Conservation (phyloP, 352 stramenopile species). For the Phytophthora rubi region DNA sequence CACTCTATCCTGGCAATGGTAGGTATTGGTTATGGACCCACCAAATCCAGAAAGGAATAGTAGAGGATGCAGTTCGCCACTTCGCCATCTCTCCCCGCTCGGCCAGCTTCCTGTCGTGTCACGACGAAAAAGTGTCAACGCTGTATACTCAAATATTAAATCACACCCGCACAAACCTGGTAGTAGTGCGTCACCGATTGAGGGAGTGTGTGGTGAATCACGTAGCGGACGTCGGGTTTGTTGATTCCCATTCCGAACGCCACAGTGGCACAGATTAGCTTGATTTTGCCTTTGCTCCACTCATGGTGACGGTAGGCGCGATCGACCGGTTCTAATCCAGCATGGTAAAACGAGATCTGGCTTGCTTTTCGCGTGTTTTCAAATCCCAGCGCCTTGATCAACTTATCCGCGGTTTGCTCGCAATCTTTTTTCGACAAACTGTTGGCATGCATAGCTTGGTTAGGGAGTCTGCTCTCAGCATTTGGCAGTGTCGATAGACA, state of each 20-base stretch:
- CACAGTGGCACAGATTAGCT: conserved; percentile 89
- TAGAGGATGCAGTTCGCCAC: conserved; percentile 88
- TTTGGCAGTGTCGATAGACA: background rate
- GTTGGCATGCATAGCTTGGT: background rate
- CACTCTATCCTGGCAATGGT: background rate
- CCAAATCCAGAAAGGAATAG: conserved; percentile 86
- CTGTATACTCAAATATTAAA: background rate
- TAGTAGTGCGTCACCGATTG: conserved; percentile 92
- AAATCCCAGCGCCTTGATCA: conserved; percentile 82
- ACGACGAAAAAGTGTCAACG: background rate
- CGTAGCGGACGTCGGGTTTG: conserved; percentile 89
- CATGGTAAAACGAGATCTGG: conserved; percentile 88
- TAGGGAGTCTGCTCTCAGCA: background rate
- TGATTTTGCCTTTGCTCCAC: conserved; percentile 91
- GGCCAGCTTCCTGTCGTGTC: conserved; percentile 70
- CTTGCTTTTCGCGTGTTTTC: conserved; percentile 69
- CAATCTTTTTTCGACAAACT: conserved; percentile 91
- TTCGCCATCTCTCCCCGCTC: conserved; percentile 84
- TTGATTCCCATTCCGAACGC: conserved; percentile 92
- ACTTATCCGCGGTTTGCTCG: conserved; percentile 79
- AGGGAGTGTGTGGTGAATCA: conserved; percentile 90
- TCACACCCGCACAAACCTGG: conserved; percentile 54
- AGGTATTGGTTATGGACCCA: conserved; percentile 27
- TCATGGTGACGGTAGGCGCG: conserved; percentile 82
- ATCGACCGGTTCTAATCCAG: conserved; percentile 76